Percentiles rank a stretch among this genome's conserved stretches.
phyloP scores from a whole-genome alignment of 305 asterid genomes.

The Fraxinus paxiana region DNA sequence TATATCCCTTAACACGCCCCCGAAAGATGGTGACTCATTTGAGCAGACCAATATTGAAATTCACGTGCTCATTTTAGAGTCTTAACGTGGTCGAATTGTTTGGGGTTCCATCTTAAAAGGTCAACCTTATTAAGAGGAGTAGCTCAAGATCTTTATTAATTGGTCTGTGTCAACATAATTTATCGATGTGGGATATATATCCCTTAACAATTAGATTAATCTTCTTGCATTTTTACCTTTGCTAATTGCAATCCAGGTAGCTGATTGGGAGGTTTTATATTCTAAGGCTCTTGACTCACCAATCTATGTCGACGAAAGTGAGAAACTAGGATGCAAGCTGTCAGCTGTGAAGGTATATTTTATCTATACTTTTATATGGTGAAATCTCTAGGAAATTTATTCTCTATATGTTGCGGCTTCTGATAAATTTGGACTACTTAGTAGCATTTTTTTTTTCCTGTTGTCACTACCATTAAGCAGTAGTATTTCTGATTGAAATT shows the following conservation, averaged over 20 bases:
- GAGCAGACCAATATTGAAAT: too few species aligned
- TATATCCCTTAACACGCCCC: too few species aligned
- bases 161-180: too few species aligned
- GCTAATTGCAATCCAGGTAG: conserved; percentile 43
- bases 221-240: not conserved
- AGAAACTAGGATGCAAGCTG: conserved; percentile 55
- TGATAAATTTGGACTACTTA: not conserved
- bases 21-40: too few species aligned
- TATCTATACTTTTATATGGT: not conserved
- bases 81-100: too few species aligned
- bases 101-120: too few species aligned
- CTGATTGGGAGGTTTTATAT: conserved; percentile 63
- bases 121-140: too few species aligned
- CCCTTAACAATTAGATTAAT: not conserved
- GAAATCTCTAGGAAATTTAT: conserved; percentile 4
- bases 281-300: conserved; percentile 53
- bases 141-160: too few species aligned
- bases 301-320: conserved; percentile 54
- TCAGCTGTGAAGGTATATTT: conserved; percentile 66
- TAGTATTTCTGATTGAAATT: not conserved
- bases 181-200: too few species aligned
- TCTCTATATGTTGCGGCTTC: conserved; percentile 6
- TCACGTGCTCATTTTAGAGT: too few species aligned
- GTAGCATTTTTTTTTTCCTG: not conserved
- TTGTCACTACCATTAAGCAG: not conserved